Evolutionary conservation across 495 filamentous ascomycete genomes (phyloP).

Genomic region (Neurospora sp.): DNA sequence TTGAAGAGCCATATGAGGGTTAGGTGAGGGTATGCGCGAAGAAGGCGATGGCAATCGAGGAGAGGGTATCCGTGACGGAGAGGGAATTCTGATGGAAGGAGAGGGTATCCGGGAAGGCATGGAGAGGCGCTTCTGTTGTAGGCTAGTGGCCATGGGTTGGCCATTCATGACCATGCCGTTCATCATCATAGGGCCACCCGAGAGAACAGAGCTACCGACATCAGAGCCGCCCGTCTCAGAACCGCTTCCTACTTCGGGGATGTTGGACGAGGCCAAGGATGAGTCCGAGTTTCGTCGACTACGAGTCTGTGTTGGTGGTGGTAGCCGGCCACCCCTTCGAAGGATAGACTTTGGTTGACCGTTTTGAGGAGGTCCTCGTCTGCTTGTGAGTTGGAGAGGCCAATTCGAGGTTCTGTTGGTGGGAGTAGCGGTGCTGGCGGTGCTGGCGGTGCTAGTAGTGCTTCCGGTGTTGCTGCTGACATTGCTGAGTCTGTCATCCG

Average conservation of each 20-base stretch:
- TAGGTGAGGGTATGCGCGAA: neutral
- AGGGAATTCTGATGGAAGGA: neutral
- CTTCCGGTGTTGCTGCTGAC: neutral
- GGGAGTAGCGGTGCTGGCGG: constrained; percentile 5
- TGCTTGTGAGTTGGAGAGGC: neutral
- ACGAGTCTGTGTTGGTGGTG: constrained; percentile 6
- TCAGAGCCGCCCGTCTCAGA: constrained; percentile 10
- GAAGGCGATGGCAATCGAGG: neutral
- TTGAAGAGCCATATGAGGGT: neutral
- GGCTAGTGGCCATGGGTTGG: neutral
- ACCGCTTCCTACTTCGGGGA: constrained; percentile 17
- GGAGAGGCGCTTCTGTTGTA: neutral
- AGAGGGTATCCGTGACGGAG: neutral
- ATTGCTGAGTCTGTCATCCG: constrained; percentile 10
- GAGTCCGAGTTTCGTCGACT: constrained; percentile 24
- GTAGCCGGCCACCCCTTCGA: constrained; percentile 11
- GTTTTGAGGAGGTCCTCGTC: neutral
- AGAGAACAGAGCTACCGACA: neutral
- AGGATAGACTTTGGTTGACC: constrained; percentile 13
- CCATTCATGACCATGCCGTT: neutral
- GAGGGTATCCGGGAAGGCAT: neutral
- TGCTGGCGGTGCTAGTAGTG: constrained; percentile 9
- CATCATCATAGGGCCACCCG: neutral
- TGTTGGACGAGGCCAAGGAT: constrained; percentile 23
- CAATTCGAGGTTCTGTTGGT: neutral